Conservation (phyloP, 306 rosid genomes). For the Casuarina equisetifolia region DNA sequence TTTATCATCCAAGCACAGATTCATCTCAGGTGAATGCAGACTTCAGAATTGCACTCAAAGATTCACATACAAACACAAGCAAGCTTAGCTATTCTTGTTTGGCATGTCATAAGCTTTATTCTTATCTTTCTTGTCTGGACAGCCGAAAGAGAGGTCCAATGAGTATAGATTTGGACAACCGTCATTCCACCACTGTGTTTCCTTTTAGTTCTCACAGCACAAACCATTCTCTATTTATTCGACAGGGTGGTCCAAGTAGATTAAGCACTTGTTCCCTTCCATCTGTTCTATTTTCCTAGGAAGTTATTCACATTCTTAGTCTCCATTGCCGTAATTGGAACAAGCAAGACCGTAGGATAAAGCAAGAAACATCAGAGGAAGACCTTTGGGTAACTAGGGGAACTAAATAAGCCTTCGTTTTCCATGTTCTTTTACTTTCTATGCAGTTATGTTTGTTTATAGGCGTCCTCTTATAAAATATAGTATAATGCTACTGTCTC, state of each 20-base stretch:
- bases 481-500: not conserved
- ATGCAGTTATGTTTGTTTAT: not conserved
- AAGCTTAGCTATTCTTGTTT: constrained; percentile 35
- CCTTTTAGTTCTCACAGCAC: constrained; percentile 40
- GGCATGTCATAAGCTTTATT: constrained; percentile 51
- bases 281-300: constrained; percentile 45
- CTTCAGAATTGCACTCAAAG: constrained; percentile 25
- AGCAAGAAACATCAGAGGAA: constrained; percentile 32
- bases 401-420: too few species aligned
- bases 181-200: constrained; percentile 34
- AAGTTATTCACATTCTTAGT: constrained; percentile 42
- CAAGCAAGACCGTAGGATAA: constrained; percentile 39
- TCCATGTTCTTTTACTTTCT: not conserved
- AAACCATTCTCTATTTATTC: constrained; percentile 57
- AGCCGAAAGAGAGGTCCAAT: constrained; percentile 78
- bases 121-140: constrained; percentile 73
- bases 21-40: constrained; percentile 19
- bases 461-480: not conserved
- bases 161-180: constrained; percentile 51
- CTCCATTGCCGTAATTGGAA: constrained; percentile 38
- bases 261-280: constrained; percentile 33
- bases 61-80: constrained; percentile 25
- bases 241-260: constrained; percentile 57
- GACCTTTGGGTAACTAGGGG: not conserved
- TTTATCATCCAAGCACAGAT: constrained; percentile 3